A percentile compares a stretch with the other conserved stretches of the same genome.
phyloP scores from a whole-genome alignment of 345 rosid species.

The Camelina sativa region DNA sequence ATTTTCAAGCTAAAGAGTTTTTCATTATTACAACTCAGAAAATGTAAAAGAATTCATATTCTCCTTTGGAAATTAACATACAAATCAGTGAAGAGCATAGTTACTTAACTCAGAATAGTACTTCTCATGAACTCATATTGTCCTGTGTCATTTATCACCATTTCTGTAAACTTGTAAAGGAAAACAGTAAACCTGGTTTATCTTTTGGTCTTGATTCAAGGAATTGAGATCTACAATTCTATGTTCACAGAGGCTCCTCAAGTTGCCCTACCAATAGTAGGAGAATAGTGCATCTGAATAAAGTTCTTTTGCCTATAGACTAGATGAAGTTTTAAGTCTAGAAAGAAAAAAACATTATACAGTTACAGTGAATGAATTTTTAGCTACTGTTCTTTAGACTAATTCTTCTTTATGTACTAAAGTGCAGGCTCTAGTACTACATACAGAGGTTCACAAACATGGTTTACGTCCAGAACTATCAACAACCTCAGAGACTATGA shows the following conservation, averaged over 20 bases:
- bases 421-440: background rate
- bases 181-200: background rate
- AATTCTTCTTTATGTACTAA: background rate
- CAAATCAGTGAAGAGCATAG: background rate
- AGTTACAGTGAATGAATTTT: background rate
- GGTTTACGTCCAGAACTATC: background rate
- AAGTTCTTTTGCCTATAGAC: background rate
- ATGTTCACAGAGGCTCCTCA: background rate
- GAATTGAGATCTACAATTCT: too few relatives aligned
- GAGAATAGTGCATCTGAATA: background rate
- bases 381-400: background rate
- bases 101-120: background rate
- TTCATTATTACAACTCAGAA: background rate
- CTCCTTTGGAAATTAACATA: background rate
- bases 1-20: constrained; percentile 7
- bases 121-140: background rate
- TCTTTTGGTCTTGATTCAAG: background rate
- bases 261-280: background rate
- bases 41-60: constrained; percentile 12
- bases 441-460: background rate
- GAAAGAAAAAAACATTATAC: background rate
- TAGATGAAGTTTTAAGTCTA: background rate
- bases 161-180: too few relatives aligned
- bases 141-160: too few relatives aligned
- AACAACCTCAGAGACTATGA: background rate